Base-by-base conservation (phyloP, 2,329 filamentous ascomycete genomes). In the Epichloe festucae region DNA sequence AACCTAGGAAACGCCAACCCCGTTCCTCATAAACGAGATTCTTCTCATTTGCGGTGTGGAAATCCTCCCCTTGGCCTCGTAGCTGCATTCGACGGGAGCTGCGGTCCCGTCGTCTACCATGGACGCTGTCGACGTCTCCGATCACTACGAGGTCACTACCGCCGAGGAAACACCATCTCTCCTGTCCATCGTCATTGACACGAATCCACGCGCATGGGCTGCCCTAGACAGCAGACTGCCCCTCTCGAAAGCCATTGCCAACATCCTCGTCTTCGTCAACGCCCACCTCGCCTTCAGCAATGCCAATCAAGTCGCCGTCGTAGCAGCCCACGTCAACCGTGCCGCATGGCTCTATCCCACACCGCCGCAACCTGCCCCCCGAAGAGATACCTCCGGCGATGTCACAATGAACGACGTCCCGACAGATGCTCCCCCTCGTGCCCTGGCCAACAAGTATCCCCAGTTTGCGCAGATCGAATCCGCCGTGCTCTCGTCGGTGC, bases 221-320 rank as follows among this genome's bases (percentile, higher is more conserved):
- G 76, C 87, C 54, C 79, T 97, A 44, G 75, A 83, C 54, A 70
- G 81, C 52, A 79, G 79, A 35, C 81, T 97, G 7, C 82, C 91
- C 31, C 79, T 98, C 54, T 87, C 87, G 48, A 84, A 85, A 62
- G 89, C 89, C 55, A 75, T 98, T 54, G 88, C 91, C 55, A 81
- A 91, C 69, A 79, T 97, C 56, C 84, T 97, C 62, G 85, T 98
- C 72, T 97, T 96, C 71, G 84, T 96, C 71, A 97, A 98, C 68
- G 89, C 91, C 51, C 94, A 98, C 65, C 78, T 98, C 35, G 89
- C 93, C 58, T 90, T 91, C 65, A 94, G 90, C 69, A 91, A 93
- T 67, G 81, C 87, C 51, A 97, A 97, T 70, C 87, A 91, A 66
- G 87, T 97, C 47, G 89, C 90, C 55, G 79, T 98, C 15, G 81